phyloP scores from a whole-genome alignment of 768 basidiomycete species.

The Dentipellis sp. region DNA sequence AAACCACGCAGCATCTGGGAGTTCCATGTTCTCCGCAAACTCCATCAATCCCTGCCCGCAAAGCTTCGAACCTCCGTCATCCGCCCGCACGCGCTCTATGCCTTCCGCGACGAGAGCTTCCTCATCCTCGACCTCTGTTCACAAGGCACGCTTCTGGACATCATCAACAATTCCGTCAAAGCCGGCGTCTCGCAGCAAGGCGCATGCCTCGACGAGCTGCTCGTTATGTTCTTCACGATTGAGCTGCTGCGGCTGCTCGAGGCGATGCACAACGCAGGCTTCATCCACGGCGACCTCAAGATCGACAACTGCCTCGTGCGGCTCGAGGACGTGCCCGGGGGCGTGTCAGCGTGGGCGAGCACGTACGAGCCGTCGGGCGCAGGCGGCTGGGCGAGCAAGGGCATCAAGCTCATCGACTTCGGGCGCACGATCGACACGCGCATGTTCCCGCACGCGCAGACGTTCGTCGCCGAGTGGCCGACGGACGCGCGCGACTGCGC shows the following conservation, averaged over 20 bases:
- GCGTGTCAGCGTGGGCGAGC: conserved; percentile 58
- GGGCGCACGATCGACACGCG: conserved; percentile 88
- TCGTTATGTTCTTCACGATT: conserved; percentile 91
- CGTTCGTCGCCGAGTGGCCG: conserved; percentile 81
- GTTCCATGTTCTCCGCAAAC: conserved; percentile 71
- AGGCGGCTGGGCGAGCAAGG: conserved; percentile 81
- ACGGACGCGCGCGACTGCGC: conserved; percentile 87
- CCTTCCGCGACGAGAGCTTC: conserved; percentile 83
- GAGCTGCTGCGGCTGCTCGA: conserved; percentile 82
- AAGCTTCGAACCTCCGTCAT: conserved; percentile 61
- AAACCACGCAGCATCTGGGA: conserved; percentile 89
- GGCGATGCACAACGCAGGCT: conserved; percentile 68
- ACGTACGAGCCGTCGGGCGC: conserved; percentile 73
- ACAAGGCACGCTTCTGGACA: conserved; percentile 87
- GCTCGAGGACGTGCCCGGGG: conserved; percentile 73
- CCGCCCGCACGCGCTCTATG: conserved; percentile 69
- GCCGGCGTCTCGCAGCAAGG: conserved; percentile 75
- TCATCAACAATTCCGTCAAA: conserved; percentile 75
- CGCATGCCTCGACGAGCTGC: conserved; percentile 81
- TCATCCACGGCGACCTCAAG: conserved; percentile 98
- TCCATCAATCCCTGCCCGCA: conserved; percentile 60
- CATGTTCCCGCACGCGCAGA: conserved; percentile 72
- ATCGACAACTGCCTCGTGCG: conserved; percentile 98
- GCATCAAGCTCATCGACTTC: conserved; percentile 92
- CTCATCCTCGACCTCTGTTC: conserved; percentile 81